These are phyloP conservation scores for Penicillium alfredii DNA, from an alignment of 495 filamentous ascomycete genomes.

Conservation along the genomic window DNA sequence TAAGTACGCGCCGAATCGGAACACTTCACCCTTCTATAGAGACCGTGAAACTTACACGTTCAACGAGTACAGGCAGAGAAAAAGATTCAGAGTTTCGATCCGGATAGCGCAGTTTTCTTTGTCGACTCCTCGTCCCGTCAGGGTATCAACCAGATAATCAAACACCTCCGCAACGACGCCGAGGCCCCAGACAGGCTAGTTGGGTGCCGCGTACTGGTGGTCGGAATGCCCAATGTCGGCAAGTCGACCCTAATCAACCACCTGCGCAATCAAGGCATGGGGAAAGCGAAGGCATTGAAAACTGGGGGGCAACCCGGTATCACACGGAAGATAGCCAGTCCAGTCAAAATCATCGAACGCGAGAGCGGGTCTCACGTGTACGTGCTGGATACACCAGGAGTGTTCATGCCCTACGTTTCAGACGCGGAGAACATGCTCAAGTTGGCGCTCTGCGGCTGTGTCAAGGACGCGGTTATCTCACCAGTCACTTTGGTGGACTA, in stretches of 20 bases:
- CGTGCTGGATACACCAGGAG: conserved; percentile 71
- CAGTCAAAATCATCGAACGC: conserved; percentile 71
- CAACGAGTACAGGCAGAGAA: conserved; percentile 35
- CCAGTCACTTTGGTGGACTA: conserved; percentile 78
- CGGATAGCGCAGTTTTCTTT: conserved; percentile 57
- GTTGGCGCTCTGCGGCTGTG: conserved; percentile 79
- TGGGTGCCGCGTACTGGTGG: conserved; percentile 74
- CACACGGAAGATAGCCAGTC: conserved; percentile 75
- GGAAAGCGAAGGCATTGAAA: conserved; percentile 67
- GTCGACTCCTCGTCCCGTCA: conserved; percentile 45
- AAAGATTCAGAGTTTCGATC: conserved; percentile 54
- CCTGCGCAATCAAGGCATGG: conserved; percentile 62
- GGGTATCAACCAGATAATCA: conserved; percentile 50
- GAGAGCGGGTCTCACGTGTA: conserved; percentile 52
- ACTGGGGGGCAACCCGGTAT: conserved; percentile 87
- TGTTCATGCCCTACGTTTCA: conserved; percentile 88
- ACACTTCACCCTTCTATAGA: too few relatives aligned
- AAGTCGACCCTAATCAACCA: conserved; percentile 88
- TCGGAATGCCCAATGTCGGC: conserved; percentile 95
- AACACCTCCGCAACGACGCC: conserved; percentile 47
- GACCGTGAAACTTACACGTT: too few relatives aligned
- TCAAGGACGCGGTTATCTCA: conserved; percentile 80
- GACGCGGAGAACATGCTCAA: conserved; percentile 87
- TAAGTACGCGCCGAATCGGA: conserved; percentile 20
- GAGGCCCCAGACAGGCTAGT: conserved; percentile 46